phyloP scores from a whole-genome alignment of 257 asterid species.

The Salvia miltiorrhiza region DNA sequence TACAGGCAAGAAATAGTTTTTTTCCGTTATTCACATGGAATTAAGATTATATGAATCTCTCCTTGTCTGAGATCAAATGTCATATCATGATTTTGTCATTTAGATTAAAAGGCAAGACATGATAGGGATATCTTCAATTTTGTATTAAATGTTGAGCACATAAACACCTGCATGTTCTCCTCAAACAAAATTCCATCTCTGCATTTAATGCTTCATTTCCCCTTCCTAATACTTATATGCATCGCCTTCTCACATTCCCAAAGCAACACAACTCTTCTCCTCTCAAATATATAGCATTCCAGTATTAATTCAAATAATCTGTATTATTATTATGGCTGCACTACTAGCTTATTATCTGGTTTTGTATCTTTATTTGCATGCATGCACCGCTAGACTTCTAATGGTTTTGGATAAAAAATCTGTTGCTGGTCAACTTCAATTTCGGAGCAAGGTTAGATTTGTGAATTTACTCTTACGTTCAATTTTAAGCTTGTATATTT shows the following conservation, averaged over 20 bases:
- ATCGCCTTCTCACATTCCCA: background rate
- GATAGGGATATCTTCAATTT: conserved; percentile 39
- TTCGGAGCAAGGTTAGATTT: conserved; percentile 32
- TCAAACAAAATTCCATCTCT: conserved; percentile 33
- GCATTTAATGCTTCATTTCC: conserved; percentile 56
- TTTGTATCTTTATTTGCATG: conserved; percentile 46
- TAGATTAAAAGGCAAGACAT: conserved; percentile 38
- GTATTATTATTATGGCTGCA: conserved; percentile 21
- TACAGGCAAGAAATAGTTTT: background rate
- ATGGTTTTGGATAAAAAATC: conserved; percentile 13
- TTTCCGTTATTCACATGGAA: background rate
- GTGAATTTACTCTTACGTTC: background rate
- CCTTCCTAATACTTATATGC: conserved; percentile 12
- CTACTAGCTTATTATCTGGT: conserved; percentile 33
- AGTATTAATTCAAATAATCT: background rate
- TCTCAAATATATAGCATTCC: background rate
- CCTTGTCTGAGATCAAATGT: background rate
- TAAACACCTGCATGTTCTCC: conserved; percentile 68
- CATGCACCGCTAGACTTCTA: conserved; percentile 48
- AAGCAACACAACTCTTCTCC: conserved; percentile 6
- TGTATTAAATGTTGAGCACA: conserved; percentile 33
- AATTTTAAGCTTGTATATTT: background rate
- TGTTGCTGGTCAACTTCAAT: conserved; percentile 4
- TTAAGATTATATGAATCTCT: background rate
- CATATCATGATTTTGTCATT: conserved; percentile 3